Conservation (phyloP, 2,329 filamentous ascomycete species). For the Trichophyton schoenleinii region DNA sequence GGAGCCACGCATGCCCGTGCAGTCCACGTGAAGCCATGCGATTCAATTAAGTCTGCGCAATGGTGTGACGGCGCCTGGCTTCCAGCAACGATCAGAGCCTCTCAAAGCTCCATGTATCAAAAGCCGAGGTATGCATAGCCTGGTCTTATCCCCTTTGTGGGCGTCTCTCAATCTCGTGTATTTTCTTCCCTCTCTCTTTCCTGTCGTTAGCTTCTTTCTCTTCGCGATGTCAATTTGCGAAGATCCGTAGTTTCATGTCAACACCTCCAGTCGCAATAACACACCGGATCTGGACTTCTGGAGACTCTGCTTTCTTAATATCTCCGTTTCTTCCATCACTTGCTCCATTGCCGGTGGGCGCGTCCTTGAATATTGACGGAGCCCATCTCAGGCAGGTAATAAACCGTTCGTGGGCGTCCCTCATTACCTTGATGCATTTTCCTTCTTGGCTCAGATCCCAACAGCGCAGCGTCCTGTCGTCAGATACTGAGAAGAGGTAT, state of each 20-base stretch:
- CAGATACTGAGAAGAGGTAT: conserved; percentile 71
- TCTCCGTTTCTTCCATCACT: conserved; percentile 10
- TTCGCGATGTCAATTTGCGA: conserved; percentile 38
- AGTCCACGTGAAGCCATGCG: background rate
- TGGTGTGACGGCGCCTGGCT: background rate
- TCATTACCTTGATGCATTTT: conserved; percentile 72
- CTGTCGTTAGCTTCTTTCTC: background rate
- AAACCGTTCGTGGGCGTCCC: conserved; percentile 70
- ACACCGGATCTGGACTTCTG: conserved; percentile 52
- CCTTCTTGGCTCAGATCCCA: conserved; percentile 89
- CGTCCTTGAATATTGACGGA: conserved; percentile 51
- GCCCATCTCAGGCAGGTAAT: conserved; percentile 82
- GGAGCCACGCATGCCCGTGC: background rate
- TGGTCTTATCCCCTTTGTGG: background rate
- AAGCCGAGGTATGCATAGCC: background rate
- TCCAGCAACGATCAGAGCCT: background rate
- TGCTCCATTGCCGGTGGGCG: conserved; percentile 12
- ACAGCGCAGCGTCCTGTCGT: conserved; percentile 85
- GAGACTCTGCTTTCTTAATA: conserved; percentile 4
- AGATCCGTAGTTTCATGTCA: conserved; percentile 66
- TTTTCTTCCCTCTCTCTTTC: background rate
- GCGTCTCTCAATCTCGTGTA: background rate
- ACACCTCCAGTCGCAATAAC: conserved; percentile 81
- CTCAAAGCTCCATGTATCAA: background rate
- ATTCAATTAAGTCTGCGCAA: background rate